Conservation (phyloP, 805 yeast genomes). For the Jamesozyma spencerorum region DNA sequence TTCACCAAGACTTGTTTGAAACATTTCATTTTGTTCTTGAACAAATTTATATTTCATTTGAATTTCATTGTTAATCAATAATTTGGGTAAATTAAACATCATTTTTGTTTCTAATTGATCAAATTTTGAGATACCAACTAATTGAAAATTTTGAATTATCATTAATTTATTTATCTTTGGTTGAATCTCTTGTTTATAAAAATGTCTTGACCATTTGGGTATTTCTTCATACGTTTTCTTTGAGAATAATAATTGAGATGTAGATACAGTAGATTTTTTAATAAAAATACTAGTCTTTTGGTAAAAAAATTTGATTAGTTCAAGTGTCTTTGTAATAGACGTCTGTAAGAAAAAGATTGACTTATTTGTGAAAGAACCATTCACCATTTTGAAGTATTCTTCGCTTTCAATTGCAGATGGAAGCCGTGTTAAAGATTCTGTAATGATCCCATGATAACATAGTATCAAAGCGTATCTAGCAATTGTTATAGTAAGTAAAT, state of each 20-base stretch:
- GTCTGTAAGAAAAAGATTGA: slow-evolving; percentile 19
- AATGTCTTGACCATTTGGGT: neutral
- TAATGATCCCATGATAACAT: slow-evolving; percentile 17
- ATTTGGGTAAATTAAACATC: slow-evolving; percentile 11
- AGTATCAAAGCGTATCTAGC: slow-evolving; percentile 14
- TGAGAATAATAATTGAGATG: neutral
- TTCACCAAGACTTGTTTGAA: slow-evolving; percentile 15
- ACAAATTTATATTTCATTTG: slow-evolving; percentile 5
- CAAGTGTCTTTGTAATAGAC: slow-evolving; percentile 1
- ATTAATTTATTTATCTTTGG: slow-evolving; percentile 5
- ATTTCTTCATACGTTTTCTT: neutral
- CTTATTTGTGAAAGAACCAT: slow-evolving; percentile 12
- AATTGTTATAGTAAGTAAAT: neutral
- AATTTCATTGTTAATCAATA: slow-evolving; percentile 15
- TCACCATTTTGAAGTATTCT: slow-evolving; percentile 14
- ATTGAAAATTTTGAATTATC: slow-evolving; percentile 5
- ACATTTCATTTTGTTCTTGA: slow-evolving; percentile 5
- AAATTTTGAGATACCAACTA: slow-evolving; percentile 5
- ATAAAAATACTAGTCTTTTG: slow-evolving; percentile 3
- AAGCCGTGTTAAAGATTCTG: slow-evolving; percentile 11
- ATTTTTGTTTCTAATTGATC: neutral
- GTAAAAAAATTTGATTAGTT: slow-evolving; percentile 3
- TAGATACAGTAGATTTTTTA: neutral
- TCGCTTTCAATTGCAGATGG: slow-evolving; percentile 16
- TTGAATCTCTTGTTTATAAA: slow-evolving; percentile 3